Conservation (phyloP, 2,329 filamentous ascomycete genomes). For the Diaporthe vaccinii region DNA sequence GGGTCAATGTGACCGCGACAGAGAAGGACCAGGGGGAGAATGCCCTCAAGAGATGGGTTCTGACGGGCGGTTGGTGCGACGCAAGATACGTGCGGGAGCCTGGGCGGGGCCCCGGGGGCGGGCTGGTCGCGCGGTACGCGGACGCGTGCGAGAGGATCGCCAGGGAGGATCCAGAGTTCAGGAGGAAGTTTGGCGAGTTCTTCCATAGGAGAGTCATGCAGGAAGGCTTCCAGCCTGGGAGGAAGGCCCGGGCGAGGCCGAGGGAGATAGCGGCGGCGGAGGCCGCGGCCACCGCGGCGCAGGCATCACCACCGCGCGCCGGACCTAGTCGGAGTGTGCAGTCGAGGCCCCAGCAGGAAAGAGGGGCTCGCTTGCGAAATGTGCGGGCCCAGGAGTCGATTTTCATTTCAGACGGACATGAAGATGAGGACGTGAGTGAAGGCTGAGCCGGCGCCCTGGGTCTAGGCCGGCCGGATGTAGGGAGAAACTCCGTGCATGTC, state of each 20-base stretch:
- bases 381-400: neutral
- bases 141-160: constrained; percentile 17
- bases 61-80: neutral
- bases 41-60: neutral
- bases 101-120: neutral
- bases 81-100: neutral
- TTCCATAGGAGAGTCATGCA: neutral
- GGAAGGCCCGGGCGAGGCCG: neutral
- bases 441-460: neutral
- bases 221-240: neutral
- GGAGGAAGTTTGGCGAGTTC: neutral
- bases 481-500: neutral
- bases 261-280: neutral
- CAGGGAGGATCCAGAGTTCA: neutral
- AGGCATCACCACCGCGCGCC: neutral
- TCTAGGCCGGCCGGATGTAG: neutral
- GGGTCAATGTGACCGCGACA: neutral
- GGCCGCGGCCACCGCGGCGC: neutral
- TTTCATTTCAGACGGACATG: neutral
- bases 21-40: neutral
- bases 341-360: no score
- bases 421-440: neutral
- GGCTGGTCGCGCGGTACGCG: neutral
- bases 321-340: neutral
- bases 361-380: no score